phyloP scores from a whole-genome alignment of 2,329 filamentous ascomycete genomes.

The Clonostachys sp. region DNA sequence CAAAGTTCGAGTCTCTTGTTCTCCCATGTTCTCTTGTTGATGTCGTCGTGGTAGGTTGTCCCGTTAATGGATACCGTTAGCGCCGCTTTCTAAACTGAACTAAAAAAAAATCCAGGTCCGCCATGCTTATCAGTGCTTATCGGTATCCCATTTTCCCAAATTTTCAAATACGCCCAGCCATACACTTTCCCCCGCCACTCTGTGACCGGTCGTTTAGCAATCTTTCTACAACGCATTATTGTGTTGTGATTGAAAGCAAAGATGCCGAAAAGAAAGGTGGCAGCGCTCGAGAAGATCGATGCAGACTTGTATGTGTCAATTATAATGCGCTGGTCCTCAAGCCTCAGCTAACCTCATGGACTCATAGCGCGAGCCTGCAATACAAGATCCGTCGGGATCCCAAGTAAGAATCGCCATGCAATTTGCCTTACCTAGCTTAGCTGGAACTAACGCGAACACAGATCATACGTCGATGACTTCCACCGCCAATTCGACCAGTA shows the following conservation, averaged over 20 bases:
- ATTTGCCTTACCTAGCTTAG: not conserved
- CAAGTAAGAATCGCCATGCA: conserved; percentile 34
- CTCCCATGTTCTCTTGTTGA: not conserved
- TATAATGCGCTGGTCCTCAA: not conserved
- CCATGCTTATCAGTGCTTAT: not conserved
- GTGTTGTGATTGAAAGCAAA: not conserved
- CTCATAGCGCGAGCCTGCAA: conserved; percentile 70
- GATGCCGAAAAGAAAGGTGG: conserved; percentile 86
- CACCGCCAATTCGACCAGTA: conserved; percentile 86
- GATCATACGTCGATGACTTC: conserved; percentile 88
- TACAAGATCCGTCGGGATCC: conserved; percentile 90
- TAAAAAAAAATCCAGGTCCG: no score
- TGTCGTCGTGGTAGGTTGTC: not conserved
- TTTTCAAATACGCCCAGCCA: not conserved
- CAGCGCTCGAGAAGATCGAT: conserved; percentile 91
- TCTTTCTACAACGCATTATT: not conserved
- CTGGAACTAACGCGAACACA: conserved; percentile 21
- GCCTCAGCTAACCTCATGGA: not conserved
- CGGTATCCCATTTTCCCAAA: conserved; percentile 1
- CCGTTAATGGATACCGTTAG: not conserved
- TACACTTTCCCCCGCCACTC: not conserved
- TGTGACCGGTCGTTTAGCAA: not conserved
- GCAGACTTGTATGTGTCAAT: conserved; percentile 64
- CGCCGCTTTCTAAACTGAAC: no score
- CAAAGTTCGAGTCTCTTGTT: not conserved